Percentiles rank a stretch among this genome's conserved stretches.
These are phyloP conservation scores for Royoungia palumana DNA, from an alignment of 768 basidiomycete species.

Conservation along the genomic window DNA sequence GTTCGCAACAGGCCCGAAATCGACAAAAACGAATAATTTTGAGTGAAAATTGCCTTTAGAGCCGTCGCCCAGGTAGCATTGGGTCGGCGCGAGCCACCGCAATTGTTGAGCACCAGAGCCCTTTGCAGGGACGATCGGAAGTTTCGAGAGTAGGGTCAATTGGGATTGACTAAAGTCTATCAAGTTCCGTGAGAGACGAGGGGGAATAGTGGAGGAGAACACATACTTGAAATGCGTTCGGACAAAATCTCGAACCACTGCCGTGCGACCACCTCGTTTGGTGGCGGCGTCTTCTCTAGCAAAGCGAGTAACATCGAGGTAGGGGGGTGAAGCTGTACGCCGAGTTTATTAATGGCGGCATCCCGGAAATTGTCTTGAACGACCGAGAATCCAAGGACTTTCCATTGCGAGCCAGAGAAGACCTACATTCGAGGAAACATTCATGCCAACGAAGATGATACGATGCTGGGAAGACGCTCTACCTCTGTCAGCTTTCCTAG, in stretches of 20 bases:
- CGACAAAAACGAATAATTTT: slow-evolving; percentile 82
- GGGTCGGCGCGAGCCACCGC: slow-evolving; percentile 54
- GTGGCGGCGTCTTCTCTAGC: slow-evolving; percentile 59
- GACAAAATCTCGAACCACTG: slow-evolving; percentile 70
- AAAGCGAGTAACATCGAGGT: slow-evolving; percentile 54
- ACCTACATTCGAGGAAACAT: slow-evolving; percentile 46
- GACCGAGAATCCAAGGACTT: slow-evolving; percentile 71
- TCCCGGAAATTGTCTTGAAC: slow-evolving; percentile 51
- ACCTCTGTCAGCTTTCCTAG: slow-evolving; percentile 69
- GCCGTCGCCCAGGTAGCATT: slow-evolving; percentile 65
- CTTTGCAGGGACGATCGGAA: slow-evolving; percentile 65
- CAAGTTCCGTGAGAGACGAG: not conserved
- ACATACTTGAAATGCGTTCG: slow-evolving; percentile 55
- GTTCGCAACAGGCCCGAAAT: slow-evolving; percentile 82
- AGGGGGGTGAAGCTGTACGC: slow-evolving; percentile 68
- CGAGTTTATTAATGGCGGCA: slow-evolving; percentile 59
- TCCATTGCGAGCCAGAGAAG: slow-evolving; percentile 64
- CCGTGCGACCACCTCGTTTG: slow-evolving; percentile 49
- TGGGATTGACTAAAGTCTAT: slow-evolving; percentile 59
- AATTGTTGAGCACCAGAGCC: slow-evolving; percentile 30
- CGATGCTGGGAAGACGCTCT: not conserved
- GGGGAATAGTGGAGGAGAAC: not conserved
- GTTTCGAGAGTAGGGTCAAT: slow-evolving; percentile 51
- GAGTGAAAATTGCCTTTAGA: slow-evolving; percentile 62
- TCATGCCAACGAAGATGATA: not conserved